Conservation (phyloP, 768 basidiomycete genomes). For the Boletus tylopilopsis region DNA sequence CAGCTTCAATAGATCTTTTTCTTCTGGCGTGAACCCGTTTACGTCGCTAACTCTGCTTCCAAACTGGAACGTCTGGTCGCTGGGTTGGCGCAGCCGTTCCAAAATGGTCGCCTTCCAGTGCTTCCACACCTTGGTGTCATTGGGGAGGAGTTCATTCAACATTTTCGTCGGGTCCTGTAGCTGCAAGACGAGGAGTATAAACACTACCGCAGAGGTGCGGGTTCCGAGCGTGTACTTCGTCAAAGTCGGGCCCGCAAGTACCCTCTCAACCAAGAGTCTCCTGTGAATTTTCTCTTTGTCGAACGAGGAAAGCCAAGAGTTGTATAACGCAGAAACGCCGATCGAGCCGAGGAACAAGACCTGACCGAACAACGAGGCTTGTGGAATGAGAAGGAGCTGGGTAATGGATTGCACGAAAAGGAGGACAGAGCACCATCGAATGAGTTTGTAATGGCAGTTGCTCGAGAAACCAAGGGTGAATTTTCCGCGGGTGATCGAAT, state of each 20-base stretch:
- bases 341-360: constrained; percentile 28
- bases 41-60: background rate
- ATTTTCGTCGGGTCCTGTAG: constrained; percentile 2
- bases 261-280: constrained; percentile 8
- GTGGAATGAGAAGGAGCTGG: constrained; percentile 29
- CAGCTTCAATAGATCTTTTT: constrained; percentile 4
- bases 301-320: constrained; percentile 23
- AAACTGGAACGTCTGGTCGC: background rate
- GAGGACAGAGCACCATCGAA: constrained; percentile 22
- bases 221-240: constrained; percentile 15
- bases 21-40: constrained; percentile 7
- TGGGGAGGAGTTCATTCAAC: constrained; percentile 16
- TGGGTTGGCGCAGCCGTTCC: background rate
- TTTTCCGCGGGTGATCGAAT: constrained; percentile 26
- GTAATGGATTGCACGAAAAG: constrained; percentile 22
- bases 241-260: constrained; percentile 12
- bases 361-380: constrained; percentile 28
- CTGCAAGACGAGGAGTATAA: constrained; percentile 12
- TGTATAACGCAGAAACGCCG: constrained; percentile 26
- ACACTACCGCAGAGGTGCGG: constrained; percentile 16
- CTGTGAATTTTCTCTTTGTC: constrained; percentile 25
- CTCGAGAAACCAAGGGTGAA: constrained; percentile 24
- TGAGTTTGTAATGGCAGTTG: constrained; percentile 1
- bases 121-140: constrained; percentile 21
- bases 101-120: constrained; percentile 16